Base-by-base conservation (phyloP, 2,329 filamentous ascomycete species). In the Paraphaeosphaeria minitans region DNA sequence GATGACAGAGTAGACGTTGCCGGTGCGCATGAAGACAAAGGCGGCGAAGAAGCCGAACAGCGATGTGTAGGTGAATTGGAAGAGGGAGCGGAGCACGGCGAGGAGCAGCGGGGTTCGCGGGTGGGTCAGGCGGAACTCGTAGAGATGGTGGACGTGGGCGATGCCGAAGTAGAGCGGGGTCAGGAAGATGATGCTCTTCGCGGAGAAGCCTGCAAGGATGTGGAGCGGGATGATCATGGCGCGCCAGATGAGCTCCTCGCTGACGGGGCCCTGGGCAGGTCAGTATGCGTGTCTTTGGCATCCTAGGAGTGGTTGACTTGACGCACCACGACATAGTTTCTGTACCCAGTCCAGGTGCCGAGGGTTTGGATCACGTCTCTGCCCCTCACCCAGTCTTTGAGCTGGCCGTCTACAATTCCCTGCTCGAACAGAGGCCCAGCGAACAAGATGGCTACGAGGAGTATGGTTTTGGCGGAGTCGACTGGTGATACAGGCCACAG, bases 131-230 rank as follows among this genome's bases (percentile, higher is more conserved):
- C 90, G 85, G 77, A 96, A 97, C 79, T 98, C 95, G 80, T 97
- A 96, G 75, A 96, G 92, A 79, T 99, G 95, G 78, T 99, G 94
- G 49, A 96, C 78, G 78, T 99, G 95, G 8, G 95, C 93, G 46
- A 97, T 87, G 53, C 94, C 94, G 73, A 98, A 98, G 75, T 97
- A 89, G 12, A 97, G 80, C 7, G 94, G 94, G 1, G 92, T 91
- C 12, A 92, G 80, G 78, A 96, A 92, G 70, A 96, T 85, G 64
- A 91, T 92, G 42, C 80, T 80, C 2, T 69, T 74, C 3, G 72
- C 74, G 4, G 77, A 74, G 60, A 77, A 45, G 83, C 82, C 52
- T 21, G 92, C 88, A 51, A 93, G 81, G 31, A 97, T 80, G 71
- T 97, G 89, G 12, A 97, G 83, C 1, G 94, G 91, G 41, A 97